Evolutionary conservation across 1,284 basidiomycete genomes (phyloP), one percentile per base, ranked within the genome.

Genomic region (Coriolopsis trogii): DNA sequence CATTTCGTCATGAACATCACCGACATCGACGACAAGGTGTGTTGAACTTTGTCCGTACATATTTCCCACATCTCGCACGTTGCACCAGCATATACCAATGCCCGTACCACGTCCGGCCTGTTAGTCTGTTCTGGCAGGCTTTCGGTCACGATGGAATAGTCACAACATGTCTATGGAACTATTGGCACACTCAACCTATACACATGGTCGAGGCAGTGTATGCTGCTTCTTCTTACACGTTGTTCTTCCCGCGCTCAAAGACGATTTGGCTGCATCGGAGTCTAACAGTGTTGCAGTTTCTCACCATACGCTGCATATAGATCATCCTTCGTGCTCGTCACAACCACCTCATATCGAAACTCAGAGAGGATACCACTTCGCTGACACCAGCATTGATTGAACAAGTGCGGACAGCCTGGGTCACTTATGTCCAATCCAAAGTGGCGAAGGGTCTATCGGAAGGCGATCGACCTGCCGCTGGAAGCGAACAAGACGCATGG

Each of bases 1-100:
- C 93, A 98, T 69, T 98, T 99, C 70, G 96, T 99, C 51, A 98
- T 98, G 95, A 99, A 99, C 73, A 87, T 99, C 65, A 99, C 97
- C 4, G 97, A 99, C 72, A 97, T 99, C 59, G 97, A 99, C 68
- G 97, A 99, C 81, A 99, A 99, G 83, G 96, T 93, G 59, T 28
- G 49, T 52, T 20, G 3, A 9, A 15, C 21, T n/a, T 41, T n/a
- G n/a, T n/a, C n/a, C n/a, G n/a, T n/a, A n/a, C n/a, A n/a, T n/a
- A n/a, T n/a, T 29, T 18, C 7, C 4, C 24, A 23, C 20, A 34
- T 31, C 30, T 31, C 30, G n/a, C n/a, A n/a, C n/a, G n/a, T n/a
- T 31, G 4, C 30, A 16, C 13, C 30, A 5, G 30, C 30, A 34
- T 34, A 18, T 16, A 3, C 4, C 33, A 8, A n/a, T 33, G 12